Base-by-base conservation (phyloP, 1,139 yeast species). In the Sugiyamaella pinicola region DNA sequence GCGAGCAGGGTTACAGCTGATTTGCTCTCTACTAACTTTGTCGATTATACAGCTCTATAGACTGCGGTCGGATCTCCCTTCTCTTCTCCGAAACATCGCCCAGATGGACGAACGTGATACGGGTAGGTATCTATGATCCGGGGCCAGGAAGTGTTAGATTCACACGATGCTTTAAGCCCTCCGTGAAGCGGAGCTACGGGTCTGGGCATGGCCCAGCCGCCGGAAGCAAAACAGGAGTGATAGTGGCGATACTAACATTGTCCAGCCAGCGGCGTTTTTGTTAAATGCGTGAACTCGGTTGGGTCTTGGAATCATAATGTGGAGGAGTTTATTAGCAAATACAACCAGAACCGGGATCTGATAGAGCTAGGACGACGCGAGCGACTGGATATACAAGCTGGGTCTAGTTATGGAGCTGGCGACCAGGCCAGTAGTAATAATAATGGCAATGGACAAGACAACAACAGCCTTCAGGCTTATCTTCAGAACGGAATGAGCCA, bases 341-440 rank as follows among this genome's bases (percentile, higher is more conserved):
- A 49, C 31, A 39, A 24, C 10, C 41, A 49, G 28, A 40, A 46
- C 28, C 55, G 43, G 28, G 52, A 48, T 21, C 63, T 80, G 81
- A 55, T 90, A 87, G 53, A 89, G 85, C 69, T 89, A 96, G 47
- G 81, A 75, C 55, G 87, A 84, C 70, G 93, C 10, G 53, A 52
- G 34, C 33, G 49, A 22, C 40, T 53, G 18, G 40, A 57, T 40
- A 43, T 53, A 49, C 53, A 55, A 26, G 24, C 49, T 38, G 47
- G 37, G 12, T 41, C 38, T 15, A 47, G 41, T 4, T 34, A 26
- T 9, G 24, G 28, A 18, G n/a, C 53, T n/a, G 38, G 41, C 17
- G 35, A 31, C 35, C 17, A 31, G 15, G 12, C 9, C 31, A 3
- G 31, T 3, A 3, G 9, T 24, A 6, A 24, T 24, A n/a, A 5